phyloP scores from a whole-genome alignment of 2,329 filamentous ascomycete genomes.

The Paecilomyces formosus region DNA sequence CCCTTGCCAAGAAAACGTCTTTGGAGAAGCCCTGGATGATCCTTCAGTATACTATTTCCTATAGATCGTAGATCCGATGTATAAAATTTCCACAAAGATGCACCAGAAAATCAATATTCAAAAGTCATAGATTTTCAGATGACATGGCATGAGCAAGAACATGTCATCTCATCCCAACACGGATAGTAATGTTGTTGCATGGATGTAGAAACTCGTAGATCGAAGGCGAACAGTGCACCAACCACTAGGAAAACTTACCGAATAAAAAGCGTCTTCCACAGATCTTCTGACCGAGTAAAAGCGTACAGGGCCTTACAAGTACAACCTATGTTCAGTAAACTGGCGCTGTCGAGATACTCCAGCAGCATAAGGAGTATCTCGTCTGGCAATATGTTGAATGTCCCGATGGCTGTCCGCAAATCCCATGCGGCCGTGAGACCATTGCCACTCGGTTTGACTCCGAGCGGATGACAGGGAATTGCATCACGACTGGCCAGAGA shows the following conservation, averaged over 20 bases:
- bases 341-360: slow-evolving; percentile 61
- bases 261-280: slow-evolving; percentile 82
- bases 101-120: background rate
- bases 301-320: slow-evolving; percentile 84
- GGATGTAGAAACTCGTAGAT: background rate
- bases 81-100: background rate
- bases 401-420: slow-evolving; percentile 59
- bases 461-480: slow-evolving; percentile 72
- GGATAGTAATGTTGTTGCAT: slow-evolving; percentile 1
- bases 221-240: background rate
- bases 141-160: background rate
- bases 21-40: slow-evolving; percentile 18
- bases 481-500: slow-evolving; percentile 42
- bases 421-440: slow-evolving; percentile 60
- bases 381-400: slow-evolving; percentile 65
- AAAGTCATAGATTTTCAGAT: background rate
- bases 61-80: background rate
- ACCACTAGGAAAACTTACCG: slow-evolving; percentile 54
- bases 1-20: slow-evolving; percentile 61
- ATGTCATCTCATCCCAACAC: background rate
- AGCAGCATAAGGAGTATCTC: slow-evolving; percentile 69
- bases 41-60: slow-evolving; percentile 10
- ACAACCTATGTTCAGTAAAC: slow-evolving; percentile 60
- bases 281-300: slow-evolving; percentile 72
- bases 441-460: slow-evolving; percentile 82